These are phyloP conservation scores for Triangularia verruculosa DNA, from an alignment of 2,329 filamentous ascomycete species.

Conservation along the genomic window DNA sequence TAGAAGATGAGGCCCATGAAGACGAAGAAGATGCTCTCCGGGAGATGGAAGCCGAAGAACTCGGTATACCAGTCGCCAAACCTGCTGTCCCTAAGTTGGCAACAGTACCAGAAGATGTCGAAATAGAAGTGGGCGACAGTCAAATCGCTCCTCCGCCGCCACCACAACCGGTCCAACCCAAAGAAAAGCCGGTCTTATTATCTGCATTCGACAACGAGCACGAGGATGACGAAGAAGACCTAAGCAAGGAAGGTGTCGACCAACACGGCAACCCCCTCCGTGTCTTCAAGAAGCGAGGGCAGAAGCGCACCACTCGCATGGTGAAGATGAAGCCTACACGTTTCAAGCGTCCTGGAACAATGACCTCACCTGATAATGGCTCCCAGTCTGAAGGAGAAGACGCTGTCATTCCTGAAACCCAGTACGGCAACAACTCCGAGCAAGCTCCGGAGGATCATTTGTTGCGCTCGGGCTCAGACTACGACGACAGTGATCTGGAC, in stretches of 20 bases:
- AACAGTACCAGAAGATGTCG: background rate
- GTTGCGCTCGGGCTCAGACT: conserved; percentile 35
- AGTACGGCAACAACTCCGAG: conserved; percentile 30
- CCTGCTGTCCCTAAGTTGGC: background rate
- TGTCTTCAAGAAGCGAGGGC: conserved; percentile 77
- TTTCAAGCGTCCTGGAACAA: conserved; percentile 44
- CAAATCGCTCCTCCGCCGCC: background rate
- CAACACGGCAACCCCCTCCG: conserved; percentile 52
- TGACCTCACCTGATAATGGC: conserved; percentile 29
- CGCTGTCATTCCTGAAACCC: conserved; percentile 41
- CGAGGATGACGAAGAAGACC: conserved; percentile 50
- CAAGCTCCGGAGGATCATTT: conserved; percentile 20
- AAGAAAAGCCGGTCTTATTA: conserved; percentile 41
- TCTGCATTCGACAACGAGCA: conserved; percentile 66
- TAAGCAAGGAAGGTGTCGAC: conserved; percentile 45
- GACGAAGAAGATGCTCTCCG: conserved; percentile 72
- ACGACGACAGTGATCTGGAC: conserved; percentile 22
- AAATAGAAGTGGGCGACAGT: background rate
- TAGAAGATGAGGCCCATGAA: conserved; percentile 67
- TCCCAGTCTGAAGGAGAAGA: conserved; percentile 33
- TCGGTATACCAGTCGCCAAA: background rate
- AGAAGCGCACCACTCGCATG: conserved; percentile 72
- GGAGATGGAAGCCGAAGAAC: conserved; percentile 48
- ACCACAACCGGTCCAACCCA: background rate
- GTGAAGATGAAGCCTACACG: conserved; percentile 60